A percentile compares a stretch with the other conserved stretches of the same genome.
phyloP scores from a whole-genome alignment of 768 basidiomycete species.

The Podaxis pistillaris region DNA sequence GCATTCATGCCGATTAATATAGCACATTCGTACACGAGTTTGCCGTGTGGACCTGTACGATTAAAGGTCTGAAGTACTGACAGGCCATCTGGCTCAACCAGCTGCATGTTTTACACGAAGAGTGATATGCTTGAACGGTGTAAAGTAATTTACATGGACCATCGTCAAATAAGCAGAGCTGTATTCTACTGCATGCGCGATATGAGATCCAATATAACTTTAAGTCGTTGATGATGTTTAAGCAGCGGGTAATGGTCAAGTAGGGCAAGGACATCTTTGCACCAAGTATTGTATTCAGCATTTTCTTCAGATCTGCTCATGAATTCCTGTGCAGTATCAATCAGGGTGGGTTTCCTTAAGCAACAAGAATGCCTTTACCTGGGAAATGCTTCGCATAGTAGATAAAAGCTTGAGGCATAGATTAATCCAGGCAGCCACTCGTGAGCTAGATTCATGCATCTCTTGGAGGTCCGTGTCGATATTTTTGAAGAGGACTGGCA shows the following conservation, averaged over 20 bases:
- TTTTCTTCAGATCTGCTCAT: background rate
- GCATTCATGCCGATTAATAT: background rate
- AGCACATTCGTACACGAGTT: background rate
- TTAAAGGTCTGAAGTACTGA: background rate
- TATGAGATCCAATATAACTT: constrained; percentile 1
- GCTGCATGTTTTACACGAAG: background rate
- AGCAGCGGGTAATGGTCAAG: constrained; percentile 3
- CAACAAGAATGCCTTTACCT: background rate
- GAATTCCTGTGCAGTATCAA: background rate
- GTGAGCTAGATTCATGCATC: background rate
- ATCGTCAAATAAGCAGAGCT: background rate
- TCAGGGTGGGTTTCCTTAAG: no score
- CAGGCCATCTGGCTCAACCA: no score
- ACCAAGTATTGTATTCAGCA: constrained; percentile 4
- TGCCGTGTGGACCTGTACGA: background rate
- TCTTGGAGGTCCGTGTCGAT: constrained; percentile 7
- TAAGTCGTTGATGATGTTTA: constrained; percentile 2
- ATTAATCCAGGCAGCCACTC: background rate
- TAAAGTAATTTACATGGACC: background rate
- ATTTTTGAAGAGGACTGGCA: constrained; percentile 4
- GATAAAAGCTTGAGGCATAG: constrained; percentile 12
- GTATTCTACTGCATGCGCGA: background rate
- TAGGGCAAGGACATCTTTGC: constrained; percentile 2
- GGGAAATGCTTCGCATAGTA: constrained; percentile 1
- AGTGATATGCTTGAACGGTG: background rate